These are phyloP conservation scores for Heterobasidion parviporum DNA, from an alignment of 1,284 basidiomycete species.

Conservation along the genomic window DNA sequence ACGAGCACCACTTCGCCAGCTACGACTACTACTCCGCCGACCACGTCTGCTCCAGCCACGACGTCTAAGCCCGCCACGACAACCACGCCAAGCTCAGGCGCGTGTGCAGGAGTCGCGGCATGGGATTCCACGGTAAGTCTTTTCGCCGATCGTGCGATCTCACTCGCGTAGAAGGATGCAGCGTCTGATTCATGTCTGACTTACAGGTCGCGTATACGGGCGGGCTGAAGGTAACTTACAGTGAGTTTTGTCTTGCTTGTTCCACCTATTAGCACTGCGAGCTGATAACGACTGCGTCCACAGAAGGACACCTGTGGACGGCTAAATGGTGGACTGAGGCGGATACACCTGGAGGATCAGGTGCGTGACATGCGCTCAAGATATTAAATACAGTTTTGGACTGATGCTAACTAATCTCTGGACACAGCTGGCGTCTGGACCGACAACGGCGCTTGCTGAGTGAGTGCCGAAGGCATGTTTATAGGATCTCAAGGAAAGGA, in stretches of 20 bases:
- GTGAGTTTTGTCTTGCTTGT: conserved; percentile 23
- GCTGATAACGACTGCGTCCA: conserved; percentile 8
- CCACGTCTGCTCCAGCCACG: conserved; percentile 16
- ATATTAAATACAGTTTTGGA: not conserved
- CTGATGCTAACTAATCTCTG: not conserved
- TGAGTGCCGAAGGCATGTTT: not conserved
- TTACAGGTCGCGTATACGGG: conserved; percentile 33
- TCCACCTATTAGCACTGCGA: not conserved
- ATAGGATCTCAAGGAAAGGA: too few relatives aligned
- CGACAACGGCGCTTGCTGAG: conserved; percentile 43
- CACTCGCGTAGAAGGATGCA: not conserved
- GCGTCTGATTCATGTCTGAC: not conserved
- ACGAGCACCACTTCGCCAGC: not conserved
- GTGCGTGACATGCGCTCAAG: conserved; percentile 11
- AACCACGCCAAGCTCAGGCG: conserved; percentile 1
- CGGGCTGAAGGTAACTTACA: conserved; percentile 41
- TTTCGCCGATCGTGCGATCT: conserved; percentile 14
- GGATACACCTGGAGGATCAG: conserved; percentile 44
- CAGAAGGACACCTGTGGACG: conserved; percentile 50
- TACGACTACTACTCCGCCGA: not conserved
- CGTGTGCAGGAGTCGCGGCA: conserved; percentile 40
- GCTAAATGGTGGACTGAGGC: conserved; percentile 59
- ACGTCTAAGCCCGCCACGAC: conserved; percentile 11
- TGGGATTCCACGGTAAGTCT: conserved; percentile 26
- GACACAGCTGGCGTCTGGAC: conserved; percentile 45